A percentile compares a stretch with the other conserved stretches of the same genome.
These are phyloP conservation scores for Chlamydomonas applanata DNA, from an alignment of 139 green algal species.

Conservation along the genomic window DNA sequence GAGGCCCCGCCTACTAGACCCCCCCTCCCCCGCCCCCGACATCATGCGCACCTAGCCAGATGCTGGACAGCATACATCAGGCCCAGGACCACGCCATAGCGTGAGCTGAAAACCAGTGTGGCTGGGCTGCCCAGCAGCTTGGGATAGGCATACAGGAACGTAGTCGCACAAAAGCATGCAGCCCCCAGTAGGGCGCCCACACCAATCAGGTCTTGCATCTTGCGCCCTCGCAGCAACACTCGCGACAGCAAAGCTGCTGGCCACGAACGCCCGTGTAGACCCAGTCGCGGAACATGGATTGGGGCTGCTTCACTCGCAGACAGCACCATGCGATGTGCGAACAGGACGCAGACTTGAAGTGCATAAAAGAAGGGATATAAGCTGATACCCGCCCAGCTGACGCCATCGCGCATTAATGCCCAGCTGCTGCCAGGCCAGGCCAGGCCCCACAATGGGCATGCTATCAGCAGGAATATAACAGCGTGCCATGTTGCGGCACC, in stretches of 20 bases:
- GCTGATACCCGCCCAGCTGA: no score
- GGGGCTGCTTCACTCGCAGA: slow-evolving; percentile 21
- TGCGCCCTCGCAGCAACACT: slow-evolving; percentile 13
- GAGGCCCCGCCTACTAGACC: not conserved
- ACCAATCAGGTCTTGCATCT: not conserved
- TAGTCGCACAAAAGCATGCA: not conserved
- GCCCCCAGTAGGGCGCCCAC: slow-evolving; percentile 8
- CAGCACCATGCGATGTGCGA: slow-evolving; percentile 15
- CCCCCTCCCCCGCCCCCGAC: not conserved
- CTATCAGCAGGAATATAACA: not conserved
- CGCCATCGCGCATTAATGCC: no score
- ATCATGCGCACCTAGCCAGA: slow-evolving; percentile 6
- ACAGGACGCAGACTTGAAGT: slow-evolving; percentile 19
- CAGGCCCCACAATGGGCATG: no score
- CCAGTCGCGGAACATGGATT: slow-evolving; percentile 7
- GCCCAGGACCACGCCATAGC: slow-evolving; percentile 17
- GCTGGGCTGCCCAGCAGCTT: not conserved
- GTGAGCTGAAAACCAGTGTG: slow-evolving; percentile 1
- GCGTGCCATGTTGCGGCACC: slow-evolving; percentile 3
- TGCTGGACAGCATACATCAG: slow-evolving; percentile 23
- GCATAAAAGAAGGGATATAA: no score
- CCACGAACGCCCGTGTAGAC: slow-evolving; percentile 23
- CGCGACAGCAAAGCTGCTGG: slow-evolving; percentile 18
- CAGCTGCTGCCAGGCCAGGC: no score
- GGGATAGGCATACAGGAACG: slow-evolving; percentile 12